Evolutionary conservation across 768 basidiomycete genomes (phyloP).

Genomic region (Candolleomyces efflorescens): DNA sequence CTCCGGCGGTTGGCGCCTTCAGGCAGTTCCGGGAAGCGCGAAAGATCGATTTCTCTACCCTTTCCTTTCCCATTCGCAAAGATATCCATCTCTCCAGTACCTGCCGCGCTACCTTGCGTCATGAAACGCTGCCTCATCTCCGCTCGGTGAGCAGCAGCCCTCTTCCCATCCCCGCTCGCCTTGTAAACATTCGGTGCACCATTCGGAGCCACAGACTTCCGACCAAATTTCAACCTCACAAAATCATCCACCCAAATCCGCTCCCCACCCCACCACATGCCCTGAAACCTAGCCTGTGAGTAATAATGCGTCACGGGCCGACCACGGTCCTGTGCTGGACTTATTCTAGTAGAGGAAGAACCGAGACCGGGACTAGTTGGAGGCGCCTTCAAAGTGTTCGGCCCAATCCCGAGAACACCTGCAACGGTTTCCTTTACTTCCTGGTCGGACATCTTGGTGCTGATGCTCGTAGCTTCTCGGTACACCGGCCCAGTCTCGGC

Average conservation of each 20-base stretch:
- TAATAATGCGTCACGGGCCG: constrained; percentile 7
- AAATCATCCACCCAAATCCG: constrained; percentile 86
- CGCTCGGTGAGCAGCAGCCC: constrained; percentile 20
- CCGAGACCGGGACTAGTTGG: neutral
- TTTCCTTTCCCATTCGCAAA: neutral
- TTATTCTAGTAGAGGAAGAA: no score
- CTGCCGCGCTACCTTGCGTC: no score
- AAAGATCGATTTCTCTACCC: neutral
- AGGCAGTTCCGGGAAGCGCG: constrained; percentile 13
- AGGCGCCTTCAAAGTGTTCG: neutral
- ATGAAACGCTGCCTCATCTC: constrained; percentile 4
- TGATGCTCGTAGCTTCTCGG: neutral
- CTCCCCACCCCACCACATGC: constrained; percentile 88
- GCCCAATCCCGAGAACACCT: neutral
- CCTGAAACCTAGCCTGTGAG: constrained; percentile 63
- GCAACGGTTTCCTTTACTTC: neutral
- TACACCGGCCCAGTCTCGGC: neutral
- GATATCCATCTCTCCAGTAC: neutral
- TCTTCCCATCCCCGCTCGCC: constrained; percentile 56
- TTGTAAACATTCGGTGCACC: constrained; percentile 57
- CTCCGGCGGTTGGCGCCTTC: constrained; percentile 59
- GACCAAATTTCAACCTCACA: constrained; percentile 69
- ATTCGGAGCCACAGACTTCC: constrained; percentile 60
- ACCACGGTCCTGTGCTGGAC: neutral
- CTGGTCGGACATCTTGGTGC: neutral